phyloP scores from a whole-genome alignment of 2,329 filamentous ascomycete genomes.

The Arthrobotrys iridis region DNA sequence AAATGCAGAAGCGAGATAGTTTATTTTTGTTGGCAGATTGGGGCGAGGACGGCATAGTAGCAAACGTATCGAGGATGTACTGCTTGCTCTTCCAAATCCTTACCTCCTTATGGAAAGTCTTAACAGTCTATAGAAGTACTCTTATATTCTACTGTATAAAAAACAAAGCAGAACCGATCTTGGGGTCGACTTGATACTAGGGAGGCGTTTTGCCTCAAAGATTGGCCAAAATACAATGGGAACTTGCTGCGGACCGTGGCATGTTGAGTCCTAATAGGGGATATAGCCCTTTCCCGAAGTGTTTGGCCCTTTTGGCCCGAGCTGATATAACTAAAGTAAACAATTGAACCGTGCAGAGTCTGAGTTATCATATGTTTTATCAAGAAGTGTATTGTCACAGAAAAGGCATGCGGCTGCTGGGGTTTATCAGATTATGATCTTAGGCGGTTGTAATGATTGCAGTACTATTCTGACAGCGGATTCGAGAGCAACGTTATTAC shows the following conservation, averaged over 20 bases:
- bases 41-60: slow-evolving; percentile 4
- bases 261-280: slow-evolving; percentile 4
- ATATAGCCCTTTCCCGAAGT: slow-evolving; percentile 13
- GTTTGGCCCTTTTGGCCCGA: slow-evolving; percentile 18
- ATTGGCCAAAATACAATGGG: slow-evolving; percentile 24
- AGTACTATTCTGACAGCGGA: slow-evolving; percentile 34
- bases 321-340: neutral
- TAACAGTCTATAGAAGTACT: slow-evolving; percentile 44
- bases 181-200: slow-evolving; percentile 37
- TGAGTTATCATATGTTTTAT: slow-evolving; percentile 22
- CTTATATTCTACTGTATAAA: slow-evolving; percentile 1
- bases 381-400: slow-evolving; percentile 39
- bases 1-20: slow-evolving; percentile 55
- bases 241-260: slow-evolving; percentile 21
- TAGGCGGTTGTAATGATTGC: slow-evolving; percentile 49
- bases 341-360: slow-evolving; percentile 2
- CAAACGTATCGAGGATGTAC: slow-evolving; percentile 2
- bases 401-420: slow-evolving; percentile 30
- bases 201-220: slow-evolving; percentile 43
- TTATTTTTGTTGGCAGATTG: slow-evolving; percentile 51
- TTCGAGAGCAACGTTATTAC: slow-evolving; percentile 22
- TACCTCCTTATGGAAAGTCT: slow-evolving; percentile 30
- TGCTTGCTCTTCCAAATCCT: slow-evolving; percentile 36
- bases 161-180: slow-evolving; percentile 20
- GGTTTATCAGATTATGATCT: slow-evolving; percentile 23